Base-by-base conservation (phyloP, 2,329 filamentous ascomycete species). In the Leptoxyphium fumago region DNA sequence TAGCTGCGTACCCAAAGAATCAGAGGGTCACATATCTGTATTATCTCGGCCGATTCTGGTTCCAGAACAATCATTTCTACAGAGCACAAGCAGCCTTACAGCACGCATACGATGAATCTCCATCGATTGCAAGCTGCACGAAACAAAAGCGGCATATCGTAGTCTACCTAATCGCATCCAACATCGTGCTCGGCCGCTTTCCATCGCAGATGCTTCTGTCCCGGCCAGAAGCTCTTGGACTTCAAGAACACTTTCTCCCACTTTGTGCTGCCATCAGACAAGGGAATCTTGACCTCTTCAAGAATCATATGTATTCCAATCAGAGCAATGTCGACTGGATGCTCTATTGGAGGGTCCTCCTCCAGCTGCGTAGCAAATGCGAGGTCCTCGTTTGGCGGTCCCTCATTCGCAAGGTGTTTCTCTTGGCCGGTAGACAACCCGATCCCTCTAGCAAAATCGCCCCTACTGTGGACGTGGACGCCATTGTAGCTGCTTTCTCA, bases 21-120 rank as follows among this genome's bases (percentile, higher is more conserved):
- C 84, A 96, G 59, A 78, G 87, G 41, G 86, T 94, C 42, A 94
- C 87, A 2, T 96, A 88, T 55, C 78, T 96, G 11, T 95, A 94
- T 66, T 94, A 94, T 59, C 79, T 96, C 5, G 89, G 89, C 14
- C 81, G 87, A 46, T 95, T 89, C 64, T 78, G 88, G 57, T 86
- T 94, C 60, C 78, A 84, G 50, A 88, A 85, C 61, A 82, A 79
- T 52, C 81, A 94, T 58, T 94, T 86, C 62, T 77, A 76, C 48
- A 79, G 83, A 21, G 86, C 88, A 0, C 77, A 81, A 43, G 69
- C 77, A 41, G 85, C 82, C 30, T 69, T 95, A 6, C 76, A 93
- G 55, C 73, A 80, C 21, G 85, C 89, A 2, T 95, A 94, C 62
- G 66, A 80, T 42, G 81, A 93, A 61, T 84, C 84, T 51, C 75